phyloP scores from a whole-genome alignment of 1,284 basidiomycete genomes.

The Pseudozyma flocculosa region DNA sequence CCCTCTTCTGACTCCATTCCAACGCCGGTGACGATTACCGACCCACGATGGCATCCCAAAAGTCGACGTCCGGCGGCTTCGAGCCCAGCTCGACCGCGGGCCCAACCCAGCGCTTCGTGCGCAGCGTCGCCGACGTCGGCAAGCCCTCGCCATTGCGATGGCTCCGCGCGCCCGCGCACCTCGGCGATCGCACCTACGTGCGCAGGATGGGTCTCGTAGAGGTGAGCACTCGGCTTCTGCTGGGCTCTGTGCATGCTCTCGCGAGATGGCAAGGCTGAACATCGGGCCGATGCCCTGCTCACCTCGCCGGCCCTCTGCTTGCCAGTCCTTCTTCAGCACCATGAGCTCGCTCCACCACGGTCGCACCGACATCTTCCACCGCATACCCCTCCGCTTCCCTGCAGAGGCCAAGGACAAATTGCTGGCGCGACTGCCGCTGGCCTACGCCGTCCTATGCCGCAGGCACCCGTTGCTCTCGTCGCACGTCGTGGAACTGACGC shows the following conservation, averaged over 20 bases:
- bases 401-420: constrained; percentile 6
- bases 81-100: not conserved
- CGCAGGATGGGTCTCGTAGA: constrained; percentile 33
- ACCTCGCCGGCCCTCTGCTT: not conserved
- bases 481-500: constrained; percentile 17
- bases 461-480: constrained; percentile 23
- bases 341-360: constrained; percentile 34
- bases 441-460: constrained; percentile 28
- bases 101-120: constrained; percentile 15
- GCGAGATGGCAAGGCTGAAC: too few species aligned
- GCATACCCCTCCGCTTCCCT: constrained; percentile 18
- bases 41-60: too few species aligned
- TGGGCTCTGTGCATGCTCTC: too few species aligned
- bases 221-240: too few species aligned
- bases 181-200: constrained; percentile 15
- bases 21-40: too few species aligned
- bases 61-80: not conserved
- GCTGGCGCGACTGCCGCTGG: constrained; percentile 19
- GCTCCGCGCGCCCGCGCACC: constrained; percentile 7
- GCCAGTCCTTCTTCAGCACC: constrained; percentile 27
- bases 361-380: constrained; percentile 31
- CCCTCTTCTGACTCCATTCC: too few species aligned
- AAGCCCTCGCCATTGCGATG: constrained; percentile 28
- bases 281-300: too few species aligned
- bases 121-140: constrained; percentile 23